A percentile compares a stretch with the other conserved stretches of the same genome.
Evolutionary conservation across 202 grass and related monocot species (phyloP).

Genomic region (Hordeum pubiflorum): DNA sequence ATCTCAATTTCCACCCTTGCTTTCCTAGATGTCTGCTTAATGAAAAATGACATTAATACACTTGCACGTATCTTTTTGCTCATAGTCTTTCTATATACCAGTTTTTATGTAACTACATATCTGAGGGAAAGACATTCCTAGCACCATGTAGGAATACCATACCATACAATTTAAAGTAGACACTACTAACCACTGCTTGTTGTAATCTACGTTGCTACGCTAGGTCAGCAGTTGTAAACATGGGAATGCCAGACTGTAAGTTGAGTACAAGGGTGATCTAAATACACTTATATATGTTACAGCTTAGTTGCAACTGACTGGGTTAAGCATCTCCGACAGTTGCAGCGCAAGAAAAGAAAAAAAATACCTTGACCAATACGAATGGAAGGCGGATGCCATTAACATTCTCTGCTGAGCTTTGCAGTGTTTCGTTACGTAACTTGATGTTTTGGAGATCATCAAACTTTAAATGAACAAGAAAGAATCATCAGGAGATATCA

Average conservation of each 20-base stretch:
- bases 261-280: conserved; percentile 9
- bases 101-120: background rate
- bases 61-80: background rate
- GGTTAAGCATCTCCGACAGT: background rate
- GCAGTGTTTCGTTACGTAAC: conserved; percentile 55
- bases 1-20: conserved; percentile 86
- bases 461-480: conserved; percentile 61
- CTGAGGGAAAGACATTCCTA: conserved; percentile 6
- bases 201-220: background rate
- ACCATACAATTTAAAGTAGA: conserved; percentile 5
- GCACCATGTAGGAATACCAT: background rate
- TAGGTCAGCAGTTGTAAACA: background rate
- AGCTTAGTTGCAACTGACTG: conserved; percentile 1
- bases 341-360: conserved; percentile 31
- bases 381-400: conserved; percentile 78
- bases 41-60: conserved; percentile 17
- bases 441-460: conserved; percentile 78
- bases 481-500: conserved; percentile 18
- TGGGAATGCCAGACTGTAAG: background rate
- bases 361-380: conserved; percentile 83
- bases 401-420: conserved; percentile 43
- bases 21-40: conserved; percentile 55
- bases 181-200: background rate
- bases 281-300: background rate
- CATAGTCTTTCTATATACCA: background rate